phyloP scores from a whole-genome alignment of 108 stramenopile species.

The Fragilaria crotonensis region DNA sequence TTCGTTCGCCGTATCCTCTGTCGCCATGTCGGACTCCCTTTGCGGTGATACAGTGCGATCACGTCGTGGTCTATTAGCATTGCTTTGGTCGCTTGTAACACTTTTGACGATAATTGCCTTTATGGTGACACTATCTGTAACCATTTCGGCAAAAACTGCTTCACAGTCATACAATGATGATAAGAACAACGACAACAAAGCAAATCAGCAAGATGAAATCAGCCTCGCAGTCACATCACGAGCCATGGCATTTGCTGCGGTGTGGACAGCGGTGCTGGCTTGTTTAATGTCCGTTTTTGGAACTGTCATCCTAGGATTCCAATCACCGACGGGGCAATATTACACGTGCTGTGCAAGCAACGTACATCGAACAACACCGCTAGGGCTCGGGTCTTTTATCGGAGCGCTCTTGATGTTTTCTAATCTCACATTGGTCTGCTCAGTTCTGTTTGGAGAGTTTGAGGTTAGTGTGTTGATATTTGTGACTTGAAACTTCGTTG shows the following conservation, averaged over 20 bases:
- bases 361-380: conserved; percentile 73
- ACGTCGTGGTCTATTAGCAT: conserved; percentile 60
- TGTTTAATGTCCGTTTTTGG: conserved; percentile 64
- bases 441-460: conserved; percentile 81
- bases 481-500: too few relatives aligned
- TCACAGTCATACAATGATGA: conserved; percentile 11
- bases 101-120: conserved; percentile 58
- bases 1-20: too few relatives aligned
- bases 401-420: conserved; percentile 80
- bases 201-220: conserved; percentile 2
- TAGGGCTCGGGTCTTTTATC: conserved; percentile 78
- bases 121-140: conserved; percentile 53
- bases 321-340: conserved; percentile 70
- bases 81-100: conserved; percentile 65
- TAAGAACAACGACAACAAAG: conserved; percentile 9
- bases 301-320: conserved; percentile 70
- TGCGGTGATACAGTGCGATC: conserved; percentile 15
- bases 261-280: conserved; percentile 77
- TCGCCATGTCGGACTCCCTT: conserved; percentile 10
- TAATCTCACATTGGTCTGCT: conserved; percentile 71
- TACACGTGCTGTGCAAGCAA: conserved; percentile 63
- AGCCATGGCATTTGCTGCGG: conserved; percentile 71
- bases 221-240: conserved; percentile 34
- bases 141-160: conserved; percentile 21
- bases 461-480: conserved; percentile 68